These are phyloP conservation scores for Arabidopsis arenosa DNA, from an alignment of 345 rosid genomes.

Conservation along the genomic window DNA sequence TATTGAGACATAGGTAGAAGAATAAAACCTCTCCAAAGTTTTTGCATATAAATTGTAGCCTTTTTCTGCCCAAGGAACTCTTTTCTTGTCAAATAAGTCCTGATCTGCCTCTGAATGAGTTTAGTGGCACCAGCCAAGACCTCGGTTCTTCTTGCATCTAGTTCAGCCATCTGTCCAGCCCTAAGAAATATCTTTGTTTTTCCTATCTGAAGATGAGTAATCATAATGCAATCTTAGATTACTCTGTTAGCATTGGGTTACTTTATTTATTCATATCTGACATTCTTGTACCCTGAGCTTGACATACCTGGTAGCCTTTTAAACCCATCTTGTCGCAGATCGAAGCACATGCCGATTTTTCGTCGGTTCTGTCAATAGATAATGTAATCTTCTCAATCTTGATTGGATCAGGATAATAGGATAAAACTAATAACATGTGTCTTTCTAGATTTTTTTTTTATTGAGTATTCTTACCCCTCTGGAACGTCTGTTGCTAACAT, in stretches of 20 bases:
- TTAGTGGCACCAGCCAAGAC: constrained; percentile 59
- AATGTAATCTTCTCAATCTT: constrained; percentile 22
- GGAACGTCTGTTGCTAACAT: constrained; percentile 68
- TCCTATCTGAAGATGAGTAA: constrained; percentile 58
- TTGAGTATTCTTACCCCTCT: constrained; percentile 63
- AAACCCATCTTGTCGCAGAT: constrained; percentile 64
- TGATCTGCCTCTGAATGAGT: constrained; percentile 61
- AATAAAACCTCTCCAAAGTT: constrained; percentile 60
- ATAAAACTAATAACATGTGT: constrained; percentile 17
- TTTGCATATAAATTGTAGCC: constrained; percentile 55
- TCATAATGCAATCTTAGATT: constrained; percentile 32
- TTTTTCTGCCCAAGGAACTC: constrained; percentile 53
- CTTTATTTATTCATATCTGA: background rate
- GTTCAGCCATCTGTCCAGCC: constrained; percentile 80
- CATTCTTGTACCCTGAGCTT: constrained; percentile 21
- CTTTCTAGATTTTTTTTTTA: background rate
- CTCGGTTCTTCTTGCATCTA: constrained; percentile 71
- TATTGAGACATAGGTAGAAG: constrained; percentile 29
- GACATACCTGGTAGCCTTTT: constrained; percentile 69
- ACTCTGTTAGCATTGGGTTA: constrained; percentile 7
- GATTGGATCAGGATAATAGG: constrained; percentile 15
- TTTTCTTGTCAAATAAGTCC: constrained; percentile 57
- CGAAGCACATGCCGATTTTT: constrained; percentile 59
- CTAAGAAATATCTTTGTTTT: constrained; percentile 71
- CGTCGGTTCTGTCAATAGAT: constrained; percentile 54